These are phyloP conservation scores for Colletotrichum cordylinicola DNA, from an alignment of 2,329 filamentous ascomycete species.

Conservation along the genomic window DNA sequence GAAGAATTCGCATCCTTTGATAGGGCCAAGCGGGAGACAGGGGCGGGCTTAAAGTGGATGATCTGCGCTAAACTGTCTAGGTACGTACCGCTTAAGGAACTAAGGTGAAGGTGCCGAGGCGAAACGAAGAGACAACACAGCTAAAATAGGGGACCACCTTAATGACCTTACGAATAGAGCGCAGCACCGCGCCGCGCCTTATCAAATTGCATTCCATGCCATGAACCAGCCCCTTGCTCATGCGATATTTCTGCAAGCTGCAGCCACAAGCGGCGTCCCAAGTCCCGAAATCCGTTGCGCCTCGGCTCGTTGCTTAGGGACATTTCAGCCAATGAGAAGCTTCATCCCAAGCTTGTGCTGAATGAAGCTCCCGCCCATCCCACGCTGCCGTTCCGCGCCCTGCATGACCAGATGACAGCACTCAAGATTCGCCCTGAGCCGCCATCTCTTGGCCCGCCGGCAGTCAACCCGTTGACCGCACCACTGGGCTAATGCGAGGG, in stretches of 20 bases:
- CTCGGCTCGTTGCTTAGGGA: slow-evolving; percentile 2
- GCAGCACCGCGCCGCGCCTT: neutral
- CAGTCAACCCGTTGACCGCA: neutral
- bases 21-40: neutral
- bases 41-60: neutral
- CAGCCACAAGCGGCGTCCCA: neutral
- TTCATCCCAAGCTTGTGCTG: neutral
- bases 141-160: neutral
- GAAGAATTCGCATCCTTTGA: neutral
- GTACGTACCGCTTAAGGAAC: neutral
- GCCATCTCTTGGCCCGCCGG: slow-evolving; percentile 7
- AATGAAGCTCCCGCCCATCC: neutral
- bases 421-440: neutral
- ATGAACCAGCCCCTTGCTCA: neutral
- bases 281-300: slow-evolving; percentile 16
- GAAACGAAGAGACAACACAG: neutral
- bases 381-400: neutral
- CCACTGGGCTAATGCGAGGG: neutral
- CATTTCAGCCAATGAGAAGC: neutral
- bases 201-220: neutral
- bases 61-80: slow-evolving; percentile 5
- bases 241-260: neutral
- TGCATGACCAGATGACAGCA: neutral
- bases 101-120: slow-evolving; percentile 1
- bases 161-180: neutral